phyloP scores from a whole-genome alignment of 2,329 filamentous ascomycete species.

The Blastomyces gilchristii region DNA sequence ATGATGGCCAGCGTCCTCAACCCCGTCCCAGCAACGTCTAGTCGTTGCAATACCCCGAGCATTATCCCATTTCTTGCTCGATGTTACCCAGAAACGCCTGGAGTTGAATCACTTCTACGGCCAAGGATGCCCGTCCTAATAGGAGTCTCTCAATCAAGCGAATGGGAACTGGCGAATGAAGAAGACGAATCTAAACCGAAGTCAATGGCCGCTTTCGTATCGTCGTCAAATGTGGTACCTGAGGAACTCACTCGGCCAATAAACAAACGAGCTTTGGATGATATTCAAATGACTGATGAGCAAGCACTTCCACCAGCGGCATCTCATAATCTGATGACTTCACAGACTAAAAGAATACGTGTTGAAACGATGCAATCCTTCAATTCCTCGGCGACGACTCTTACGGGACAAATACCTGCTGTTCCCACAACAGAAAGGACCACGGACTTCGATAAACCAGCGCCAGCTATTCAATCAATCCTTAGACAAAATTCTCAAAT shows the following conservation, averaged over 20 bases:
- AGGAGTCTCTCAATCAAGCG: conserved; percentile 20
- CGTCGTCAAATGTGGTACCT: conserved; percentile 7
- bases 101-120: conserved; percentile 59
- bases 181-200: conserved; percentile 18
- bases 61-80: conserved; percentile 70
- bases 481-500: background rate
- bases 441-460: background rate
- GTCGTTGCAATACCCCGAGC: conserved; percentile 54
- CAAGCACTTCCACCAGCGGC: background rate
- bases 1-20: conserved; percentile 77
- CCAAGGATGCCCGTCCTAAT: conserved; percentile 42
- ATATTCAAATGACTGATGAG: conserved; percentile 14
- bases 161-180: conserved; percentile 19
- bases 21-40: conserved; percentile 55
- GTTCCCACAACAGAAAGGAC: background rate
- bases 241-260: conserved; percentile 12
- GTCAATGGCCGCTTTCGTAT: background rate
- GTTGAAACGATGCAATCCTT: background rate
- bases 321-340: conserved; percentile 1
- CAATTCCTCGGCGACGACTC: background rate
- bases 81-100: conserved; percentile 51
- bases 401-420: background rate
- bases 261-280: conserved; percentile 21
- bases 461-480: background rate
- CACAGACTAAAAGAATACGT: conserved; percentile 12